Evolutionary conservation across 768 basidiomycete genomes (phyloP), one percentile per base, ranked within the genome.

Genomic region (Fomitopsis serialis): DNA sequence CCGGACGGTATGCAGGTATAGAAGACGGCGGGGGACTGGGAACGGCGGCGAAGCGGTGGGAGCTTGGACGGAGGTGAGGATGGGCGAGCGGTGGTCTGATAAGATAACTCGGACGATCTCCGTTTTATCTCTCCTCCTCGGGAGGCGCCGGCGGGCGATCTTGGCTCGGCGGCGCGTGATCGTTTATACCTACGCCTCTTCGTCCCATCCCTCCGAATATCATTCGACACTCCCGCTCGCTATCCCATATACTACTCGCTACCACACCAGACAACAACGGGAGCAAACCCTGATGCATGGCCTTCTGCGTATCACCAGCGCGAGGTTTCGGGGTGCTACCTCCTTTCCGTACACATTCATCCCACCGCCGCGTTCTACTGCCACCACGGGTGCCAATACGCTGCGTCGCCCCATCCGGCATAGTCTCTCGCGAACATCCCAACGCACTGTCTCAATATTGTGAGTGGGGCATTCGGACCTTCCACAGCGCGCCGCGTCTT

Each of bases 71-170:
- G 47, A 34, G 54, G 49, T 47, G 54, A 50, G 53, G 53, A 58
- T 54, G 55, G 52, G 54, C 36, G 61, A 51, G 54, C 47, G 48
- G 67, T 73, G 75, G 72, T 76, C 76, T 76, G 78, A 79, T 78
- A 75, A 79, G 78, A 79, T 81, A 66, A 66, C 66, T 42, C 57
- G 61, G 42, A 25, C 36, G 53, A 57, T 58, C 55, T 56, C 58
- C 42, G 13, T 23, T 40, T 49, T 49, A 49, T 49, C 34, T 36
- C 35, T 19, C 37, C 8, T 19, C 13, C 5, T 40, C 48, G 48
- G 48, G 35, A 24, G 35, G 35, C 48, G 36, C 48, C 48, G 48
- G 35, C 4, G 19, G n/a, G 11, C 36, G 46, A 49, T 36, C 48
- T 49, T 49, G 48, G 48, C 48, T 19, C 35, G n/a, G 13, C 35